Conservation (phyloP, 148 eudicot species). For the Rhododendron molle region DNA sequence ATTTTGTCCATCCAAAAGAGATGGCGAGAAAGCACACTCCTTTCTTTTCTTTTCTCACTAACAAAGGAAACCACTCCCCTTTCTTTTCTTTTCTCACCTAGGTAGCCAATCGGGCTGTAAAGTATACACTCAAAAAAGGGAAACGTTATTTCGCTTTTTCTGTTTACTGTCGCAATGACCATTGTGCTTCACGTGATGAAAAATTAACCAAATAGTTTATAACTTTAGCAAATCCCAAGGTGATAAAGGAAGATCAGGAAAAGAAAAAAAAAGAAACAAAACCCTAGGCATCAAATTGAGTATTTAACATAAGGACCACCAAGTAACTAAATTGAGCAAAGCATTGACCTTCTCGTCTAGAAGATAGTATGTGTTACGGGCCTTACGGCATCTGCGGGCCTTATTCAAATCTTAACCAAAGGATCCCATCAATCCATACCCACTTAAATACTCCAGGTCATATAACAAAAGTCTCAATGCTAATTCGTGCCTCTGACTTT, state of each 20-base stretch:
- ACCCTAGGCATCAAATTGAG: not conserved
- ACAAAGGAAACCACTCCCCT: too few species aligned
- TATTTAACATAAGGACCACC: not conserved
- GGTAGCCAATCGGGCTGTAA: too few species aligned
- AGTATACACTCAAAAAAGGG: not conserved
- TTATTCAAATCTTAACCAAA: not conserved
- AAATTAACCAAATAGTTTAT: not conserved
- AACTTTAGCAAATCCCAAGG: not conserved
- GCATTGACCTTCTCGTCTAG: not conserved
- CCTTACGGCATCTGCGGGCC: not conserved
- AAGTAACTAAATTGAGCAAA: not conserved
- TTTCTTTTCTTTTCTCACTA: too few species aligned
- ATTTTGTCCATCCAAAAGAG: too few species aligned
- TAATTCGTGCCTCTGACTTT: not conserved
- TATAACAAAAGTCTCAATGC: not conserved
- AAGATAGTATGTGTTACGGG: not conserved
- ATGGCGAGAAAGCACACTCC: too few species aligned
- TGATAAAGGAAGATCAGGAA: not conserved
- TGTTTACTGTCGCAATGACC: not conserved
- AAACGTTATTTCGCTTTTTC: not conserved
- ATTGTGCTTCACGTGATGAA: not conserved
- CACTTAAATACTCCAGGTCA: not conserved
- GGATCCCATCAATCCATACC: not conserved
- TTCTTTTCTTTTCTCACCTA: too few species aligned
- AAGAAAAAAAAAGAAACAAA: not conserved